Base-by-base conservation (phyloP, 768 basidiomycete genomes). In the Collybia nuda region DNA sequence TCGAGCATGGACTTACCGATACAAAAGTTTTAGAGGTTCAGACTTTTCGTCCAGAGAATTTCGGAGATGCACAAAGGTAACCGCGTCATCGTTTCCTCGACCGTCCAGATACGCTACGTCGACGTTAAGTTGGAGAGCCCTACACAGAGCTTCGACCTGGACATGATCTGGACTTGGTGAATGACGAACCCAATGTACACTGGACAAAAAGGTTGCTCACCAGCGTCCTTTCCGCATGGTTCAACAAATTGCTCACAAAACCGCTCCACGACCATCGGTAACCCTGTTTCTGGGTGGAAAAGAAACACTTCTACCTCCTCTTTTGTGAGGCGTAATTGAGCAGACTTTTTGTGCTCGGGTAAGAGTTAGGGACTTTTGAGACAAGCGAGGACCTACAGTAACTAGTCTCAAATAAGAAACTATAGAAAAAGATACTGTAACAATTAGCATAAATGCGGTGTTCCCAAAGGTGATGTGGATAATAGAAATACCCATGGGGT, bases 191-290 rank as follows among this genome's bases (percentile, higher is more conserved):
- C 23, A n/a, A 2, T 24, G 17, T 17, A 1, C 4, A 5, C 39
- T 18, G 1, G 11, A 18, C 7, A 15, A 17, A 22, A 18, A 9
- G 19, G 6, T 17, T 18, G 36, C 69, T 48, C 54, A 84, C 88
- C 90, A 40, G 89, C 90, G 73, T 91, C 90, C 55, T 82, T 85
- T 24, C 88, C 85, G 24, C 80, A 68, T 1, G 86, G 80, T 51
- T 95, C 90, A 19, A 97, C 93, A 52, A 88, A 82, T 28, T 75
- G 71, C 56, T 82, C 76, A 62, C 93, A 94, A 65, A 95, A 97
- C 4, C 79, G 77, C 3, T 76, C 72, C 1, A 84, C 69, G 3
- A 73, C 70, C 58, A 88, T 77, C 9, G 70, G 73, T 21, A 79
- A 77, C 22, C 77, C 81, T 0, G 81, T 80, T 23, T 93, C 88